Evolutionary conservation across 345 rosid species (phyloP).

Genomic region (Fremontodendron californicum): DNA sequence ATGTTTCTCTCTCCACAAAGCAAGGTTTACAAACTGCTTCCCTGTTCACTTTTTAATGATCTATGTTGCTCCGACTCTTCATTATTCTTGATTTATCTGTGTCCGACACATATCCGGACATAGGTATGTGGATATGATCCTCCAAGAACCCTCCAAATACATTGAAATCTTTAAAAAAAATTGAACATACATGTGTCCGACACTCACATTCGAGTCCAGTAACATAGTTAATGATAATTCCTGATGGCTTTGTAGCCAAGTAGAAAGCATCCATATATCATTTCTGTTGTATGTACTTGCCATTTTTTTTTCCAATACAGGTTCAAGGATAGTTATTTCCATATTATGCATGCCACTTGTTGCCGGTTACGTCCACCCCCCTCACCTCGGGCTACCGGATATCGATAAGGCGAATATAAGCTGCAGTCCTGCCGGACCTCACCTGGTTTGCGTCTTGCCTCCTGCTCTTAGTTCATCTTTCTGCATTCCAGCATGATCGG

Average conservation of each 20-base stretch:
- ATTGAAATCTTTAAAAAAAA: no score
- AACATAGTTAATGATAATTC: no score
- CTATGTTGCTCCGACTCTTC: no score
- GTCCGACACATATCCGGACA: no score
- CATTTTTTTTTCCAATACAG: slow-evolving; percentile 27
- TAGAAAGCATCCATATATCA: background rate
- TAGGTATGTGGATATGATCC: no score
- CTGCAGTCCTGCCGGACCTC: slow-evolving; percentile 84
- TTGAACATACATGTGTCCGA: no score
- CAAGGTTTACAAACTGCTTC: slow-evolving; percentile 48
- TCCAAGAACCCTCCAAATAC: no score
- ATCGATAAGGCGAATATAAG: slow-evolving; percentile 69
- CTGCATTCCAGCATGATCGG: slow-evolving; percentile 59
- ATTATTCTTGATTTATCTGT: no score
- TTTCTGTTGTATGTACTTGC: background rate
- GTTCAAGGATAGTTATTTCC: slow-evolving; percentile 73
- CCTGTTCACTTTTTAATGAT: background rate
- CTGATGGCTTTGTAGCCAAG: background rate
- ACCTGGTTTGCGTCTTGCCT: slow-evolving; percentile 85
- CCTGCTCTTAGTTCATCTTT: slow-evolving; percentile 81
- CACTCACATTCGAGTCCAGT: no score
- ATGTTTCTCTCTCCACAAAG: slow-evolving; percentile 57
- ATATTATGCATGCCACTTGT: slow-evolving; percentile 76
- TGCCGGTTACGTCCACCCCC: slow-evolving; percentile 89
- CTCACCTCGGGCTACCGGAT: slow-evolving; percentile 65